Conservation (phyloP, 805 yeast genomes). For the Schizosaccharomyces pombe region ASM294v3 CU329670.1:3593501-3594000, state of each 20-base stretch:
- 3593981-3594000: too few species aligned
- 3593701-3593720: constrained; percentile 28
- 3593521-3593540: constrained; percentile 15
- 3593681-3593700: constrained; percentile 39
- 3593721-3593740: not conserved
- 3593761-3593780: constrained; percentile 21
- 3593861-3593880: constrained; percentile 44
- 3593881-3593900: constrained; percentile 84
- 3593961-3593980: too few species aligned
- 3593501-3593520: constrained; percentile 24
- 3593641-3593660: constrained; percentile 39
- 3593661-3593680: constrained; percentile 29
- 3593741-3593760: not conserved
- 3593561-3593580: constrained; percentile 38
- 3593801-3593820: constrained; percentile 45
- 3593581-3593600: constrained; percentile 28
- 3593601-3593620: constrained; percentile 61
- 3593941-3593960: not conserved
- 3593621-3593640: constrained; percentile 41
- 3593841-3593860: constrained; percentile 56
- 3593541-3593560: constrained; percentile 42
- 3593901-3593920: constrained; percentile 85
- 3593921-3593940: constrained; percentile 17
- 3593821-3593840: constrained; percentile 88
- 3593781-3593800: constrained; percentile 62